Evolutionary conservation across 371 early-diverging fungal species (phyloP), one percentile per base, ranked within the genome.

Genomic region (Caulochytrium protostelioides): DNA sequence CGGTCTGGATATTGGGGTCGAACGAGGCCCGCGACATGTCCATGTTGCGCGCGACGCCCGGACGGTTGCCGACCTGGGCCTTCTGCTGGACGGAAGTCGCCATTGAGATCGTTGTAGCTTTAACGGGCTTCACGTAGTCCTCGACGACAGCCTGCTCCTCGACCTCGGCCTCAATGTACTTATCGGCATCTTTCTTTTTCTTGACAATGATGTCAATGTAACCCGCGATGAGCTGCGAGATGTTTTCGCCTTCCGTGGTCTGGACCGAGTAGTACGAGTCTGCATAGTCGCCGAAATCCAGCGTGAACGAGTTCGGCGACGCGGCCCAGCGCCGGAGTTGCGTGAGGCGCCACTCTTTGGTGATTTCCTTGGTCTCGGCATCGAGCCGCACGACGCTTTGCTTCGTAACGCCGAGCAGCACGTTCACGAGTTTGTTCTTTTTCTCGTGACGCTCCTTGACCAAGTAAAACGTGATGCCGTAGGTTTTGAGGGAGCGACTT

Each of bases 161-260:
- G 1, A 30, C 33, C 21, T 53, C 57, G 17, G 48, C 46, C 23
- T 47, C 48, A 3, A 56, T 42, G 4, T 41, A 41, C 32, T 53
- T 49, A 8, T 52, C 51, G 3, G 54, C 49, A 22, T 59, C 57
- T 27, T 55, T 62, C 23, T 50, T 50, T 44, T 60, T 60, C 44
- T 63, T 67, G 22, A 70, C 28, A 33, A 65, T 61, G 24, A 70
- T 70, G 38, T 67, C 70, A 50, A 70, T 67, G 43, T 70, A 70
- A 1, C 70, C 70, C 0, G 55, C 41, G 40, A 70, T 67, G 6
- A 66, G 50, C 35, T 57, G 59, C 7, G 65, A 63, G 9, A 70
- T 65, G 32, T 54, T 48, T 30, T 66, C 67, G 16, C 70, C 70
- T 38, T 67, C 67, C 0, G 28, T 28, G 4, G 70, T 66, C 30